These are phyloP conservation scores for Lactarius vividus DNA, from an alignment of 768 basidiomycete species.

Conservation along the genomic window DNA sequence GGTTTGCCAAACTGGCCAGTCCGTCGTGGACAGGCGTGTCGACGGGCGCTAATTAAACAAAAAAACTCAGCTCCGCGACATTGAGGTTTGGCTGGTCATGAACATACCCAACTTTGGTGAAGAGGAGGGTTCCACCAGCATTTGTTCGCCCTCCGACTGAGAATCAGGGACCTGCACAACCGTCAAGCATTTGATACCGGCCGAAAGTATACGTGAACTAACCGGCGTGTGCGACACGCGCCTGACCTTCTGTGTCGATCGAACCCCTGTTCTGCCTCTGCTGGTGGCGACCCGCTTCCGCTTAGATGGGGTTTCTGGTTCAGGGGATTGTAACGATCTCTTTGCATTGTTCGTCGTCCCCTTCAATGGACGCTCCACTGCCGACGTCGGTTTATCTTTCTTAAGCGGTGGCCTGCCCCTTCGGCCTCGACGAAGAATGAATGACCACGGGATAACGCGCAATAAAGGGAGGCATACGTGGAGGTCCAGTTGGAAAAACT, in stretches of 20 bases:
- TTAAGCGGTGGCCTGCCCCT: neutral
- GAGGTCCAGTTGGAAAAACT: conserved; percentile 22
- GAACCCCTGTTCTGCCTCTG: neutral
- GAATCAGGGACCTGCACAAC: conserved; percentile 21
- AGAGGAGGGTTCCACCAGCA: neutral
- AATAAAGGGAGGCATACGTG: conserved; percentile 13
- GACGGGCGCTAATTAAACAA: neutral
- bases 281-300: conserved; percentile 17
- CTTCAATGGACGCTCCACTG: neutral
- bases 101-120: conserved; percentile 12
- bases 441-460: neutral
- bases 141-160: conserved; percentile 6
- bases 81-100: neutral
- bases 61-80: neutral
- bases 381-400: conserved; percentile 3
- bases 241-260: neutral
- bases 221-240: conserved; percentile 10
- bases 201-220: neutral
- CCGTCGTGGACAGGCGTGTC: neutral
- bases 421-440: conserved; percentile 14
- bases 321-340: conserved; percentile 5
- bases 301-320: conserved; percentile 3
- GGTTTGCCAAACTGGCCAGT: neutral
- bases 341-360: conserved; percentile 7
- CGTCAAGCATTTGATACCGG: neutral